Conservation (phyloP, 495 filamentous ascomycete genomes). For the Penicillium bialowiezense region DNA sequence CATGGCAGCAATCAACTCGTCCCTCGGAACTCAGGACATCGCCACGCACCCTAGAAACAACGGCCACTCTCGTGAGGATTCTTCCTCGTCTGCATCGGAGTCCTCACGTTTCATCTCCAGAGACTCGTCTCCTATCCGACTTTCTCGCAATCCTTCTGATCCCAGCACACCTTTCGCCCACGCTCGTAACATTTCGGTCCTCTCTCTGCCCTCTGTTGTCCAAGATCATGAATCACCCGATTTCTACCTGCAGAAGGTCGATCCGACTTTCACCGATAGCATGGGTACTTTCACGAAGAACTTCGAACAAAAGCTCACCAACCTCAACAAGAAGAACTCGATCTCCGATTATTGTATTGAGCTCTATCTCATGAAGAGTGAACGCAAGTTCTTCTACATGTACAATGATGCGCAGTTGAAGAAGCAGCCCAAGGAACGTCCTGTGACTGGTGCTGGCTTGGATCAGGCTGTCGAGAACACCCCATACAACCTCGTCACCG, state of each 20-base stretch:
- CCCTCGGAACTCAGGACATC: constrained; percentile 14
- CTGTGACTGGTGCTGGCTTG: constrained; percentile 5
- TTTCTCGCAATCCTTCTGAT: neutral
- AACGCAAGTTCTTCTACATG: constrained; percentile 62
- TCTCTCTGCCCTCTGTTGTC: constrained; percentile 17
- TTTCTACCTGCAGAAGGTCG: constrained; percentile 60
- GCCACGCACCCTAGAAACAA: neutral
- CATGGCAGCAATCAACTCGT: constrained; percentile 15
- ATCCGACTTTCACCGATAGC: constrained; percentile 67
- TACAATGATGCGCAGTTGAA: constrained; percentile 53
- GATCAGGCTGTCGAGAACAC: neutral
- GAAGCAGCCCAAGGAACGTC: constrained; percentile 14
- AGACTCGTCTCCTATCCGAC: constrained; percentile 9
- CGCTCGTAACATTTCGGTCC: constrained; percentile 13
- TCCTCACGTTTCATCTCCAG: constrained; percentile 11
- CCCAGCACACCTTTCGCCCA: constrained; percentile 3
- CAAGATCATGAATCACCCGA: constrained; percentile 10
- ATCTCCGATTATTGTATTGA: constrained; percentile 59
- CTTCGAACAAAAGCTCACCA: constrained; percentile 52
- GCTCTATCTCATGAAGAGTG: constrained; percentile 57
- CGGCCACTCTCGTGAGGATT: constrained; percentile 3
- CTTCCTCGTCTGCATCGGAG: constrained; percentile 7
- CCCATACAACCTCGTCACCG: neutral
- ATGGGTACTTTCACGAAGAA: constrained; percentile 53
- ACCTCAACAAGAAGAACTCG: constrained; percentile 51